Base-by-base conservation (phyloP, 2,329 filamentous ascomycete species). In the Bertia moriformis region DNA sequence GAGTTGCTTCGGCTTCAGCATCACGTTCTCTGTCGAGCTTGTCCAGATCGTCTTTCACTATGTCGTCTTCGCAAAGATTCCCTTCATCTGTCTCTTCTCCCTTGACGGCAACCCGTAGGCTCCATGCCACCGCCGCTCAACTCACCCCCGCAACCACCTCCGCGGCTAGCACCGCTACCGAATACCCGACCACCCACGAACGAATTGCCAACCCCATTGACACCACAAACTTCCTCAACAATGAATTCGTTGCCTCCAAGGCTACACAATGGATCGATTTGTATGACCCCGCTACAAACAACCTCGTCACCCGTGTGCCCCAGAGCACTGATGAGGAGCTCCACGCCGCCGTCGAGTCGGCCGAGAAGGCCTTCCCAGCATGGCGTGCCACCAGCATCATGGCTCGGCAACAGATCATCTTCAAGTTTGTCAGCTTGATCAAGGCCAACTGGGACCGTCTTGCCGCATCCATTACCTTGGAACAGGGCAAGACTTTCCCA, bases 401-500 rank as follows among this genome's bases (percentile, higher is more conserved):
- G 42, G 56, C 62, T 44, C 61, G 64, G 40, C 75, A 79, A 57
- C 72, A 77, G 58, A 70, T 79, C 50, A 71, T 79, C 61, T 79
- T 79, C 65, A 76, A 76, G 53, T 78, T 76, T 49, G 70, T 72
- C 19, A 65, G 60, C 19, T 54, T 80, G 55, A 78, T 81, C 51
- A 63, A 73, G 37, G 65, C 73, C 47, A 65, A 80, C 58, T 78
- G 73, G 73, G 73, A 79, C 52, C 63, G 75, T 41, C 56, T 80
- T 43, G 75, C 75, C 19, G 71, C 74, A 2, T 74, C 69, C 47
- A 79, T 80, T 47, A 78, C 74, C 4, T 59, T 79, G 17, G 75
- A 80, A 59, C 75, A 80, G 57, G 75, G 75, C 48, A 80, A 80
- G 65, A 80, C 75, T 2, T 73, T 79, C 54, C 71, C 71, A 22